Evolutionary conservation across 2,329 filamentous ascomycete species (phyloP), one percentile per base, ranked within the genome.

Genomic region (Westerdykella aurantiaca): DNA sequence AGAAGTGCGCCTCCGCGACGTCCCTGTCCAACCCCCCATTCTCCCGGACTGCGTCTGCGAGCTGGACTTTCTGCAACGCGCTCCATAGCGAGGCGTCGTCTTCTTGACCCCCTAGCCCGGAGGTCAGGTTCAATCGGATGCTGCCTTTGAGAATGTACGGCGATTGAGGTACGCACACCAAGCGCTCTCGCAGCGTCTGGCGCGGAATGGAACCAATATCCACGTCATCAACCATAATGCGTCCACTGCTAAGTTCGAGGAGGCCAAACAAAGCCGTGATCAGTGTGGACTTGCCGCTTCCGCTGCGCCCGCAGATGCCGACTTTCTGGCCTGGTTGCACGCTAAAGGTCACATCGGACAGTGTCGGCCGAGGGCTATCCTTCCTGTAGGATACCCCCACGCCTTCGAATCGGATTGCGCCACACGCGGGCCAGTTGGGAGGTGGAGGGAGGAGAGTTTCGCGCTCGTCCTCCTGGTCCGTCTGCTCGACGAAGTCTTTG

Each of bases 231-330:
- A 78, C 61, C 1, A 39, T 47, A 37, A 78, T 69, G 3, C 42
- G 53, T 6, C 72, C 73, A 16, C 16, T 31, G 14, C 18, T 38
- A 6, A 47, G 38, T 35, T 50, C 48, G 35, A 52, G 42, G 25
- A 52, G 43, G 34, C 45, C 43, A 39, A 51, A 2, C 53, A 51
- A 42, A 6, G 44, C 13, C n/a, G 44, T 40, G 12, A 54, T 18
- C 5, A 54, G 5, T 54, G 56, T 3, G 63, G 51, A 31, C 73
- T 66, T 10, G 72, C 49, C 47, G 76, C 67, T 11, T 69, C 71
- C 75, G 12, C 71, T 79, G 6, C 76, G 66, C 1, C 77, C 77
- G 42, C 72, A 77, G 3, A 79, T 61, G 3, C 70, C 61, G 16
- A 74, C 51, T 49, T 71, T 69, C 46, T 74, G 61, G 6, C 74